These are phyloP conservation scores for Aurantiochytrium sp. DNA, from an alignment of 108 stramenopile species.

Conservation along the genomic window DNA sequence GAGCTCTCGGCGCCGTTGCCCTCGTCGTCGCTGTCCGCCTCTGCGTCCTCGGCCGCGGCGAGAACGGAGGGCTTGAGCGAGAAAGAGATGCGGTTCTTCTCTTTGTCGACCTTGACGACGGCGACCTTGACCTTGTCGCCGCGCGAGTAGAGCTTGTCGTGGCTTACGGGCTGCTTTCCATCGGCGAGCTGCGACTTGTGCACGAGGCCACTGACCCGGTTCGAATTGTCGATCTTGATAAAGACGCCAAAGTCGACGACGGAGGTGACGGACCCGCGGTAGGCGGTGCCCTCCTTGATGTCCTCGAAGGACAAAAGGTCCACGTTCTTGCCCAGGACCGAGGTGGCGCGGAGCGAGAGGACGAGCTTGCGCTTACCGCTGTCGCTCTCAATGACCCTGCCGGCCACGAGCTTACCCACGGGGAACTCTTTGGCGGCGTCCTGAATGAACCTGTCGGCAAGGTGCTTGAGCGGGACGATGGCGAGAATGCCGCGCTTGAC, in stretches of 20 bases:
- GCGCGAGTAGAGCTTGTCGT: background rate
- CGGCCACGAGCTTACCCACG: background rate
- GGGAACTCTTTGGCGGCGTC: constrained; percentile 1
- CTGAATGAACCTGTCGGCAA: constrained; percentile 5
- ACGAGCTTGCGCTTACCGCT: background rate
- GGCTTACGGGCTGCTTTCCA: background rate
- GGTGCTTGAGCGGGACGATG: background rate
- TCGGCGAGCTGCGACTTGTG: background rate
- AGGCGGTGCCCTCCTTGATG: background rate
- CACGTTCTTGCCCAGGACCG: background rate
- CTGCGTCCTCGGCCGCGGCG: background rate
- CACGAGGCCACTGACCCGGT: background rate
- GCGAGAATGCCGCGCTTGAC: background rate
- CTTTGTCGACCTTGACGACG: constrained; percentile 34
- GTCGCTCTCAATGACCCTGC: background rate
- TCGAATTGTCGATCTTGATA: background rate
- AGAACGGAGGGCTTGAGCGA: constrained; percentile 46
- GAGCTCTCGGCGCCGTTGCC: background rate
- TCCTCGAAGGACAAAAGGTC: background rate
- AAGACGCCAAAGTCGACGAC: constrained; percentile 16
- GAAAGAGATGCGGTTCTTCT: constrained; percentile 38
- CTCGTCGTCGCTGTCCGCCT: background rate
- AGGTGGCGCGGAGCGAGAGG: background rate
- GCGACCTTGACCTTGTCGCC: background rate
- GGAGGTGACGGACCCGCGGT: background rate